A percentile compares a stretch with the other conserved stretches of the same genome.
These are phyloP conservation scores for Fragilaria radians DNA, from an alignment of 108 stramenopile species.

Conservation along the genomic window DNA sequence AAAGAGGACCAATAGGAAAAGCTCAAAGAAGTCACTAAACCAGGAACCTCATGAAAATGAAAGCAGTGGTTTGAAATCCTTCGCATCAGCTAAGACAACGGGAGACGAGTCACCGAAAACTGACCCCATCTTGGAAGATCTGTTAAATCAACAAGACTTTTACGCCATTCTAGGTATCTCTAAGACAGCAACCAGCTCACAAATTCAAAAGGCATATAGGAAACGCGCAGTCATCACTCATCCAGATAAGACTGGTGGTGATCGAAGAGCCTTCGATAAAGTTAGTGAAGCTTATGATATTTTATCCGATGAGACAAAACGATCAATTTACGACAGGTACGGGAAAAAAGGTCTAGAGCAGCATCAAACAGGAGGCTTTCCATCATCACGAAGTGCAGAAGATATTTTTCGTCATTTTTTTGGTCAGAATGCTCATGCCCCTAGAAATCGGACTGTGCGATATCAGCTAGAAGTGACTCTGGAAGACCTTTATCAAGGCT, in stretches of 20 bases:
- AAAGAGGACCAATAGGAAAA: background rate
- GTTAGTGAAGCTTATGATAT: conserved; percentile 94
- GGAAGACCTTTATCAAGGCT: conserved; percentile 75
- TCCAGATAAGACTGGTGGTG: conserved; percentile 87
- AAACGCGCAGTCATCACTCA: conserved; percentile 84
- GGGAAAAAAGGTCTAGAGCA: conserved; percentile 68
- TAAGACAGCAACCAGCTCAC: conserved; percentile 5
- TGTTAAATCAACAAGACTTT: conserved; percentile 32
- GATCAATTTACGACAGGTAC: conserved; percentile 83
- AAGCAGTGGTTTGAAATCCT: background rate
- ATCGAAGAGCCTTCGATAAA: conserved; percentile 84
- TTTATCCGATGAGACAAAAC: conserved; percentile 81
- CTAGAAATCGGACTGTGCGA: conserved; percentile 48
- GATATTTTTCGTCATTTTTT: conserved; percentile 31
- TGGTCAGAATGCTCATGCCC: conserved; percentile 7
- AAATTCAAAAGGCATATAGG: conserved; percentile 89
- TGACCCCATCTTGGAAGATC: conserved; percentile 21
- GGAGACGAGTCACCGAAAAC: conserved; percentile 6
- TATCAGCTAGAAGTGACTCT: conserved; percentile 72
- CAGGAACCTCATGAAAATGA: background rate
- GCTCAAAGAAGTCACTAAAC: background rate
- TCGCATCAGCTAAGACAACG: background rate
- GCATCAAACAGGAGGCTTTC: conserved; percentile 7
- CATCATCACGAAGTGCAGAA: conserved; percentile 10
- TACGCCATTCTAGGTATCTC: conserved; percentile 37